A percentile compares a stretch with the other conserved stretches of the same genome.
Evolutionary conservation across 2,329 filamentous ascomycete genomes (phyloP).

Genomic region (Lachnellula suecica): DNA sequence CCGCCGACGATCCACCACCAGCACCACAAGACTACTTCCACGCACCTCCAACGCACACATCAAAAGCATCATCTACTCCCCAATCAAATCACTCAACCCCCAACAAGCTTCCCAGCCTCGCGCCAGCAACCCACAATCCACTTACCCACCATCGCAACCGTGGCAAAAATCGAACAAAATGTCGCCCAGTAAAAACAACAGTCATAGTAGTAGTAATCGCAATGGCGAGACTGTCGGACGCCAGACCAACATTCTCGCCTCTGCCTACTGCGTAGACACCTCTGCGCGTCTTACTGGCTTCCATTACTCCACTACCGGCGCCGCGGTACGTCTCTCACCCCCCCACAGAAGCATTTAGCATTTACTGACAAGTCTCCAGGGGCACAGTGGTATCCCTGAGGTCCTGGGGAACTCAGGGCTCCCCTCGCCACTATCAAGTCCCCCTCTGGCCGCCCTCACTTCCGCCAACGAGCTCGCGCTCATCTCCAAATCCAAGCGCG

Average conservation of each 20-base stretch:
- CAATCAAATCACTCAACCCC: constrained; percentile 10
- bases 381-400: constrained; percentile 95
- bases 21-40: constrained; percentile 3
- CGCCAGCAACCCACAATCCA: constrained; percentile 2
- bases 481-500: constrained; percentile 47
- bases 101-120: constrained; percentile 9
- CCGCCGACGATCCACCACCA: constrained; percentile 4
- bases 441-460: constrained; percentile 78
- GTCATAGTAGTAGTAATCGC: constrained; percentile 65
- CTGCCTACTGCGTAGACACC: constrained; percentile 82
- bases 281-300: constrained; percentile 74
- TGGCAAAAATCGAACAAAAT: constrained; percentile 32
- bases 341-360: background rate
- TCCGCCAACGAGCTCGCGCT: constrained; percentile 66
- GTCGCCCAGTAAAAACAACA: constrained; percentile 34
- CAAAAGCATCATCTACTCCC: constrained; percentile 10
- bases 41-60: constrained; percentile 6
- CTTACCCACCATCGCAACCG: constrained; percentile 27
- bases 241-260: constrained; percentile 78
- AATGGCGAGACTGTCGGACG: constrained; percentile 56
- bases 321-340: constrained; percentile 56
- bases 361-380: constrained; percentile 44
- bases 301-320: constrained; percentile 94
- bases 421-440: constrained; percentile 83
- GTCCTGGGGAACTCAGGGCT: constrained; percentile 70